These are phyloP conservation scores for Butyriboletus loyo DNA, from an alignment of 768 basidiomycete species.

Conservation along the genomic window DNA sequence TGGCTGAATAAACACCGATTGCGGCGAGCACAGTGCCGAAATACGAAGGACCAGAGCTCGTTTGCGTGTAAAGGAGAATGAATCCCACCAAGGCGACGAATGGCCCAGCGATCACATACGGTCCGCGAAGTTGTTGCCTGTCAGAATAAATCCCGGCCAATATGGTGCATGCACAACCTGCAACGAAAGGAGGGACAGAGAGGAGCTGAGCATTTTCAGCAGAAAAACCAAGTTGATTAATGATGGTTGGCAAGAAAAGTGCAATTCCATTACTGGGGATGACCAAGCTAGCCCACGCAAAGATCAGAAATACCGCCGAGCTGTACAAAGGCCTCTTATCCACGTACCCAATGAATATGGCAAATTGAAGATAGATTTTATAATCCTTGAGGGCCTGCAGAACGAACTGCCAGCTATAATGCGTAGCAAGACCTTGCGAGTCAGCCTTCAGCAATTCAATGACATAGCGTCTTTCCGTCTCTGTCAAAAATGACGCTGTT, in stretches of 20 bases:
- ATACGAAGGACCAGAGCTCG: conserved; percentile 29
- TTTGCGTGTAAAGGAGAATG: conserved; percentile 39
- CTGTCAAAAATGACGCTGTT: conserved; percentile 11
- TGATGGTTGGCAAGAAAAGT: conserved; percentile 5
- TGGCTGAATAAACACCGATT: conserved; percentile 46
- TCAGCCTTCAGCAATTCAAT: conserved; percentile 41
- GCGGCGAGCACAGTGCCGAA: conserved; percentile 46
- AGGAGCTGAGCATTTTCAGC: conserved; percentile 47
- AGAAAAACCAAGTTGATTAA: conserved; percentile 46
- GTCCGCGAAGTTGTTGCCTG: conserved; percentile 40
- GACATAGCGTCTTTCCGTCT: conserved; percentile 37
- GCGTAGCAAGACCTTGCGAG: conserved; percentile 39
- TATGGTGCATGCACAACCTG: conserved; percentile 40
- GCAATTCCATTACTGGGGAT: neutral
- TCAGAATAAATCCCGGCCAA: conserved; percentile 40
- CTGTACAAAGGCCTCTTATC: neutral
- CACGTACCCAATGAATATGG: conserved; percentile 38
- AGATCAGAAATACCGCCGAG: neutral
- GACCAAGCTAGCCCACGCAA: neutral
- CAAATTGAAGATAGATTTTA: conserved; percentile 31
- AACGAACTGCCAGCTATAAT: conserved; percentile 43
- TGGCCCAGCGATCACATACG: conserved; percentile 42
- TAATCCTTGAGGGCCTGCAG: conserved; percentile 47
- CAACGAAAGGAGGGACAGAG: conserved; percentile 45
- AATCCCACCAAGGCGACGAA: conserved; percentile 46